Evolutionary conservation across 1,139 yeast species (phyloP).

Genomic region (Zygosaccharomyces sapae): DNA sequence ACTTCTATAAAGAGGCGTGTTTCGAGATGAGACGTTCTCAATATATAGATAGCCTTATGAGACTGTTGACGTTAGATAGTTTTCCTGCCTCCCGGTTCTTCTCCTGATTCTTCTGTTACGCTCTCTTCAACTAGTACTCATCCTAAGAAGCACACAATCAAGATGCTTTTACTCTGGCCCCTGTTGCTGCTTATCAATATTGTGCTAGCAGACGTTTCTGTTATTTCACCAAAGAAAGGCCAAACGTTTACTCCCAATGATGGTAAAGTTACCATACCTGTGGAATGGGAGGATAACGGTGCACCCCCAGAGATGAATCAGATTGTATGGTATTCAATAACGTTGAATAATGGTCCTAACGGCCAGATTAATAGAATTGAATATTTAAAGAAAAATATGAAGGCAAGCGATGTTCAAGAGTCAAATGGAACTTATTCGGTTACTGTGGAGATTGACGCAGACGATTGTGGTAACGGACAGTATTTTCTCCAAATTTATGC

Average conservation of each 20-base stretch:
- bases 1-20: not conserved
- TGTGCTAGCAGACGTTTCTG: constrained; percentile 47
- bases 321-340: constrained; percentile 47
- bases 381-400: constrained; percentile 33
- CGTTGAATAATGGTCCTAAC: constrained; percentile 67
- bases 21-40: not conserved
- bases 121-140: not conserved
- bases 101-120: not conserved
- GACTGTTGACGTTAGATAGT: not conserved
- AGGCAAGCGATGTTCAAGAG: constrained; percentile 29
- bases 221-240: constrained; percentile 51
- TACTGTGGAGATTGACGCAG: constrained; percentile 43
- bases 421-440: constrained; percentile 33
- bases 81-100: not conserved
- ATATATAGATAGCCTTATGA: not conserved
- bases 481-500: constrained; percentile 68
- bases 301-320: constrained; percentile 45
- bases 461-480: constrained; percentile 55
- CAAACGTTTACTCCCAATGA: constrained; percentile 48
- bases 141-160: not conserved
- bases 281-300: constrained; percentile 62
- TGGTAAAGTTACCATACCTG: constrained; percentile 44
- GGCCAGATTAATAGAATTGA: constrained; percentile 43
- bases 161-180: constrained; percentile 2
- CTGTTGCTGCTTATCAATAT: constrained; percentile 2